Evolutionary conservation across 345 rosid species (phyloP).

Genomic region (Lepidium sativum): DNA sequence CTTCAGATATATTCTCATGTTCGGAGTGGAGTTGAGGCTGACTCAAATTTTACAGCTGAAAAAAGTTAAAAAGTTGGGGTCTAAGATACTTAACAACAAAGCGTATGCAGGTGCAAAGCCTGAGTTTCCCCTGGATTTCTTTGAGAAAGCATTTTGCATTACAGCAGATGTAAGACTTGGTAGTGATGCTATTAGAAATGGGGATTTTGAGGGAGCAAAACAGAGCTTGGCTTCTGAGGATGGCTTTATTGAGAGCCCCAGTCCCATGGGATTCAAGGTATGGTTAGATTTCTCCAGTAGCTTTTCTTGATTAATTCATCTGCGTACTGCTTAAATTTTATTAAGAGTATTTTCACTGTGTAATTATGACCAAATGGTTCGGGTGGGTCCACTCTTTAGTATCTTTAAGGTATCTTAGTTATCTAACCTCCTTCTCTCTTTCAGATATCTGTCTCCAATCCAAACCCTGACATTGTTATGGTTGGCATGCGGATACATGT

Average conservation of each 20-base stretch:
- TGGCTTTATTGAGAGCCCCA: constrained; percentile 88
- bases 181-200: constrained; percentile 87
- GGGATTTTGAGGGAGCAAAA: constrained; percentile 91
- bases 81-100: constrained; percentile 76
- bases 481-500: constrained; percentile 94
- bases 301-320: neutral
- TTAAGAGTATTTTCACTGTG: neutral
- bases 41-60: constrained; percentile 61
- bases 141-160: constrained; percentile 88
- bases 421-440: constrained; percentile 7
- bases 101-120: constrained; percentile 75
- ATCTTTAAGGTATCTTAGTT: neutral
- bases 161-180: constrained; percentile 88
- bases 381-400: neutral
- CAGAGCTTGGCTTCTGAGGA: constrained; percentile 87
- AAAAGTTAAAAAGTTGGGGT: constrained; percentile 79
- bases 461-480: constrained; percentile 94
- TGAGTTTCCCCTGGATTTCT: constrained; percentile 94
- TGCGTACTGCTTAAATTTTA: neutral
- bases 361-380: neutral
- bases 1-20: constrained; percentile 83
- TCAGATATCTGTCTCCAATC: constrained; percentile 85
- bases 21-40: constrained; percentile 52
- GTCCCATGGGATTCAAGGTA: constrained; percentile 89
- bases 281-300: neutral